Percentiles rank a stretch among this genome's conserved stretches.
phyloP scores from a whole-genome alignment of 1,284 basidiomycete species.

The Pascua sp. region DNA sequence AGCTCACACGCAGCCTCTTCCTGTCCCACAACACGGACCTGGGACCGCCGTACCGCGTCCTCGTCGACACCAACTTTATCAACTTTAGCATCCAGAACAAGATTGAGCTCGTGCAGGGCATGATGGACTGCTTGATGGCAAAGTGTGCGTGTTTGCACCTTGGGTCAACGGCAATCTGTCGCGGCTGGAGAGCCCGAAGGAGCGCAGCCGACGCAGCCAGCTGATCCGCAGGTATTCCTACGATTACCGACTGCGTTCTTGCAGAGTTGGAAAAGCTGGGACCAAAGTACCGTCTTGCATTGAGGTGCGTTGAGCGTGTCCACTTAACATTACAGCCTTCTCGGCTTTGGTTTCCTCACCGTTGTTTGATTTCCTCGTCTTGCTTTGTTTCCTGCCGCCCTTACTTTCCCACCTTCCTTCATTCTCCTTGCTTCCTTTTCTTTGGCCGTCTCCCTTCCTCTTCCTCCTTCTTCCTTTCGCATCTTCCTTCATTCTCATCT shows the following conservation, averaged over 20 bases:
- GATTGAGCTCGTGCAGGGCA: slow-evolving; percentile 89
- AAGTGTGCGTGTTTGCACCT: slow-evolving; percentile 66
- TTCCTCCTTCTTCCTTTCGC: too few species aligned
- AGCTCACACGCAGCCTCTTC: slow-evolving; percentile 58
- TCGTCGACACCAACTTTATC: slow-evolving; percentile 99
- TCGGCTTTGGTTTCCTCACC: too few species aligned
- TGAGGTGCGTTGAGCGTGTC: slow-evolving; percentile 59
- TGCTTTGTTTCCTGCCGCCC: too few species aligned
- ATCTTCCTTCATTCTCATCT: too few species aligned
- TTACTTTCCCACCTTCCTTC: too few species aligned
- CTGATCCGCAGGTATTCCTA: slow-evolving; percentile 75
- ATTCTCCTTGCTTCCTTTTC: not conserved
- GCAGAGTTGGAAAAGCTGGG: slow-evolving; percentile 97
- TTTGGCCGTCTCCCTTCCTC: slow-evolving; percentile 3
- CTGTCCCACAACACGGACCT: slow-evolving; percentile 93
- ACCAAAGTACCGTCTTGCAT: slow-evolving; percentile 88
- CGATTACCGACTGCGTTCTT: slow-evolving; percentile 97
- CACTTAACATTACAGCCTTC: too few species aligned
- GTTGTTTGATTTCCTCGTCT: too few species aligned
- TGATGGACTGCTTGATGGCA: slow-evolving; percentile 99
- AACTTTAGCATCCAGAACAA: slow-evolving; percentile 99
- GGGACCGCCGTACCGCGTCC: slow-evolving; percentile 92
- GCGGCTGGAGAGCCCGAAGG: too few species aligned
- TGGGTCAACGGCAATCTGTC: not conserved
- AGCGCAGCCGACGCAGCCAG: not conserved